Evolutionary conservation across 345 rosid species (phyloP), one percentile per base, ranked within the genome.

Genomic region (Erucastrum elatum): DNA sequence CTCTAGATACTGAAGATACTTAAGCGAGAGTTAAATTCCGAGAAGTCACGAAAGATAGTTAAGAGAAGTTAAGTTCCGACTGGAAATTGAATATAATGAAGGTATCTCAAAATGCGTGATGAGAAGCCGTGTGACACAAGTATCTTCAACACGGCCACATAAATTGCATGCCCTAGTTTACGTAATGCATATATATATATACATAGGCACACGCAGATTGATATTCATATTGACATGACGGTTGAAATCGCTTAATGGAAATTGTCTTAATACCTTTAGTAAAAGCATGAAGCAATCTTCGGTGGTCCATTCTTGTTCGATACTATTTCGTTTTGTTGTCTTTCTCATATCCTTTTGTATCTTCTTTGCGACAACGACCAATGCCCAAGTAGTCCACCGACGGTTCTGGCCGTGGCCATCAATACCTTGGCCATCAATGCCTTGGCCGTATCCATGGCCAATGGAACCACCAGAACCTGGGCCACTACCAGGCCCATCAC

Each of bases 361-460:
- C 59, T 70, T 66, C 67, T 78, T 55, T 33, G 25, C 44, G 44
- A 31, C 72, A 12, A 59, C 77, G 3, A 41, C 77, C 51, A 30
- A 78, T 72, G 81, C 81, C 4, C 72, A 72, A 34, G 72, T 58
- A 13, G 26, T 46, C 53, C 72, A 78, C 17, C 64, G 81, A 66
- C 71, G 77, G 64, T 68, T 72, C 37, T 78, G 77, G 82, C 82
- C 82, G 29, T 72, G 81, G 81, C 76, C 76, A 27, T 17, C 16
- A 53, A 53, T 8, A 25, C 61, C 61, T 6, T 56, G 61, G 61
- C 61, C 61, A 49, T 4, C 56, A n/a, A 49, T 13, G 77, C 82
- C 82, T 8, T 72, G 81, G 81, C 76, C 61, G 11, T 56, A 16
- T 56, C 61, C 75, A 1, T 71, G 76, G 76, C 72, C 81, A 41